Conservation (phyloP, 495 filamentous ascomycete species). For the Daldinia grandis region DNA sequence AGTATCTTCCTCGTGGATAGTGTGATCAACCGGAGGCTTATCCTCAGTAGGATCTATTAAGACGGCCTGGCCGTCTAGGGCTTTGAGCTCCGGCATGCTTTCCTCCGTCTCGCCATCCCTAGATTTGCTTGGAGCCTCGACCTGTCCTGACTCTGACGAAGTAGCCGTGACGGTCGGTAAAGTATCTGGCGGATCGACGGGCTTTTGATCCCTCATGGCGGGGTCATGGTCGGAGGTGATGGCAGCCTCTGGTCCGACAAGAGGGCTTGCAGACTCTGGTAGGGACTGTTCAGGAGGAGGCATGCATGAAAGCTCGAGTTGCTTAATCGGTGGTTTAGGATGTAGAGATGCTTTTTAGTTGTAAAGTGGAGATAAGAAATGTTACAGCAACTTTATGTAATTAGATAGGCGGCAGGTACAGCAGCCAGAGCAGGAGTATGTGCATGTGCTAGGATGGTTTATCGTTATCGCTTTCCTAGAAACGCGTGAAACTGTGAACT, state of each 20-base stretch:
- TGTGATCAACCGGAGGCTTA: slow-evolving; percentile 7
- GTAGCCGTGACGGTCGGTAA: slow-evolving; percentile 31
- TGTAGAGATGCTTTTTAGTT: neutral
- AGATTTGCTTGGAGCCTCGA: slow-evolving; percentile 16
- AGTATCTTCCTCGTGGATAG: slow-evolving; percentile 6
- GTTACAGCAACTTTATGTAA: neutral
- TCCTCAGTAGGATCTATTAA: slow-evolving; percentile 24
- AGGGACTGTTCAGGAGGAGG: slow-evolving; percentile 43
- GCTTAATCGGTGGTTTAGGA: slow-evolving; percentile 2
- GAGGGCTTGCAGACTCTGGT: slow-evolving; percentile 37
- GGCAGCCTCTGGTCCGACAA: slow-evolving; percentile 31
- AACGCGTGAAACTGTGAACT: slow-evolving; percentile 29
- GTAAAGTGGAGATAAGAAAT: slow-evolving; percentile 10
- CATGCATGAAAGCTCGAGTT: slow-evolving; percentile 40
- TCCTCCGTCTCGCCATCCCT: slow-evolving; percentile 18
- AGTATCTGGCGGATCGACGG: slow-evolving; percentile 24
- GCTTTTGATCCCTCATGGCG: slow-evolving; percentile 46
- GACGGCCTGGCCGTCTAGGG: slow-evolving; percentile 6
- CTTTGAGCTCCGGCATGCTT: neutral
- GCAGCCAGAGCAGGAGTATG: neutral
- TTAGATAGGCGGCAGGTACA: slow-evolving; percentile 5
- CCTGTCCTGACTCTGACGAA: slow-evolving; percentile 11
- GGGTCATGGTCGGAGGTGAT: slow-evolving; percentile 43
- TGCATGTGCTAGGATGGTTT: slow-evolving; percentile 8
- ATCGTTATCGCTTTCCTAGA: slow-evolving; percentile 41